Conservation (phyloP, 768 basidiomycete species). For the Russula vinacea region DNA sequence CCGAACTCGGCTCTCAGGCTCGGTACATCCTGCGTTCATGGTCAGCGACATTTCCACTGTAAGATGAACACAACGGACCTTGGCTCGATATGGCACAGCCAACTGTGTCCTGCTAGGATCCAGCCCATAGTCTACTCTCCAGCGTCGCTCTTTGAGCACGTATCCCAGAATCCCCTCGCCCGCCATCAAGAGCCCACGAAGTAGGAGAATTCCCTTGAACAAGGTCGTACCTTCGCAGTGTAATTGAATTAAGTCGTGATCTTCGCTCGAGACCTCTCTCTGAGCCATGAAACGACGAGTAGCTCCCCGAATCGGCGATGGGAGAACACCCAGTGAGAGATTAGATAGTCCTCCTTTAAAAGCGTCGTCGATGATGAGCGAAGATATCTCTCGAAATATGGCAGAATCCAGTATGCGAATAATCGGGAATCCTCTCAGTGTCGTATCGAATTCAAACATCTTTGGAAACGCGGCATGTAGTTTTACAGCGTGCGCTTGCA, state of each 20-base stretch:
- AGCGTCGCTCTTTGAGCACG: not conserved
- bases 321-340: not conserved
- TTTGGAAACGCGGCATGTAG: not conserved
- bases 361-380: not conserved
- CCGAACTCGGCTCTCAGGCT: not conserved
- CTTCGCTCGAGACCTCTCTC: not conserved
- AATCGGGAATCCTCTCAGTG: not conserved
- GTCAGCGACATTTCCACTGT: not conserved
- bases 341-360: not conserved
- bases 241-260: not conserved
- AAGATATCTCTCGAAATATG: not conserved
- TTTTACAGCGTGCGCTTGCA: not conserved
- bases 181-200: not conserved
- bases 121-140: not conserved
- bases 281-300: not conserved
- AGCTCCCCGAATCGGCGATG: constrained; percentile 1
- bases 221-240: not conserved
- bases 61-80: not conserved
- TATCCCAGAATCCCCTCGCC: not conserved
- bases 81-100: not conserved
- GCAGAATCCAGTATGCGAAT: not conserved
- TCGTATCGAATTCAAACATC: not conserved
- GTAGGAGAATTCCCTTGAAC: not conserved
- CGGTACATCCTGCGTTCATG: not conserved
- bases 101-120: not conserved